Evolutionary conservation across 2,329 filamentous ascomycete genomes (phyloP).

Genomic region (Trichoderma oligosporum): DNA sequence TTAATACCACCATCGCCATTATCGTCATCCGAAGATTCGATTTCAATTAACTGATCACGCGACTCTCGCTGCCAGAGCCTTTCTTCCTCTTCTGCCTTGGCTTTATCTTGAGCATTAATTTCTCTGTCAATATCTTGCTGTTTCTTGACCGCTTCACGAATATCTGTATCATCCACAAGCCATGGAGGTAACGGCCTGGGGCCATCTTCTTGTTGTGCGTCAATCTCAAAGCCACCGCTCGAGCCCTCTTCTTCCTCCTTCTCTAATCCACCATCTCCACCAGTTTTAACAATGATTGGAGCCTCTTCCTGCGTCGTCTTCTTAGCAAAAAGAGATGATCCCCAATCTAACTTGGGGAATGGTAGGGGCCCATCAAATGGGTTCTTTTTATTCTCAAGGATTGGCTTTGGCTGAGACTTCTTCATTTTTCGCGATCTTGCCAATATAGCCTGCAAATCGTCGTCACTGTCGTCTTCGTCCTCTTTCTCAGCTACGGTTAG

Average conservation of each 20-base stretch:
- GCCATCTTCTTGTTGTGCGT: constrained; percentile 39
- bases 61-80: constrained; percentile 41
- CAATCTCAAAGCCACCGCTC: constrained; percentile 64
- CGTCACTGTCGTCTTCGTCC: constrained; percentile 65
- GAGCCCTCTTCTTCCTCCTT: constrained; percentile 44
- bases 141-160: constrained; percentile 59
- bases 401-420: constrained; percentile 38
- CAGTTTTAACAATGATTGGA: constrained; percentile 20
- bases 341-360: constrained; percentile 80
- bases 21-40: constrained; percentile 59
- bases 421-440: constrained; percentile 64
- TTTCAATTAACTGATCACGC: constrained; percentile 54
- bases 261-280: constrained; percentile 20
- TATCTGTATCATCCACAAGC: constrained; percentile 64
- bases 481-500: constrained; percentile 1
- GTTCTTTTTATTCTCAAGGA: constrained; percentile 54
- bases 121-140: constrained; percentile 54
- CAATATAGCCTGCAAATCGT: constrained; percentile 74
- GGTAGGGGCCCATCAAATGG: constrained; percentile 77
- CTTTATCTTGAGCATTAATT: constrained; percentile 61
- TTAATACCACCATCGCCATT: constrained; percentile 57
- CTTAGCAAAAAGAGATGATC: constrained; percentile 55
- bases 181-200: constrained; percentile 70
- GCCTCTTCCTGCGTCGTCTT: constrained; percentile 31
- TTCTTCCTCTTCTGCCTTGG: constrained; percentile 54